These are phyloP conservation scores for Fraxinus xanthoxyloides DNA, from an alignment of 305 asterid species.

Conservation along the genomic window DNA sequence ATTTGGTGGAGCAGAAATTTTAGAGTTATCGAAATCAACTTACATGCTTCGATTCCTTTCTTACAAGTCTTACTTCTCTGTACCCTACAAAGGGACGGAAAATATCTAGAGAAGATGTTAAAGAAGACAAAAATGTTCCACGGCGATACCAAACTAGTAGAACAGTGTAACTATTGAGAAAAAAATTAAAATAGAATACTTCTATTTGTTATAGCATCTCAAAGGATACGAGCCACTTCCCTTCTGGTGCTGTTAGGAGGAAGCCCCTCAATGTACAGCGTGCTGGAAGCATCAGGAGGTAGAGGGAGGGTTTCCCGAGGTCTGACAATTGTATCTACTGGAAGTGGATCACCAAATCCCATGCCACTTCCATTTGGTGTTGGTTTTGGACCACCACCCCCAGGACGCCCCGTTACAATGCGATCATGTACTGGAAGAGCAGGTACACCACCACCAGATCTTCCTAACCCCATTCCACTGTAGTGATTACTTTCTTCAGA, in stretches of 20 bases:
- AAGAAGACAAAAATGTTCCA: constrained; percentile 19
- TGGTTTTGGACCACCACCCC: constrained; percentile 27
- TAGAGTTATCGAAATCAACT: constrained; percentile 2
- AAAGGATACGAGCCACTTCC: constrained; percentile 64
- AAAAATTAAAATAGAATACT: neutral
- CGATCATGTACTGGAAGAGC: constrained; percentile 32
- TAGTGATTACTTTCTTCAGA: constrained; percentile 39
- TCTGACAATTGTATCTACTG: constrained; percentile 33
- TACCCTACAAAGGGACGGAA: constrained; percentile 58
- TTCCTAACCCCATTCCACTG: constrained; percentile 33
- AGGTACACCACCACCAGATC: constrained; percentile 31
- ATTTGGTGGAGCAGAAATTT: neutral
- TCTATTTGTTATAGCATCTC: neutral
- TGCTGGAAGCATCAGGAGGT: constrained; percentile 55
- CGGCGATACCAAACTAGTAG: neutral
- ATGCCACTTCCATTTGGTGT: constrained; percentile 37
- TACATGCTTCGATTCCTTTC: constrained; percentile 48
- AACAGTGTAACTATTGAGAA: neutral
- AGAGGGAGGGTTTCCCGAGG: constrained; percentile 41
- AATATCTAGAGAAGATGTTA: constrained; percentile 38
- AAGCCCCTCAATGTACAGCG: constrained; percentile 53
- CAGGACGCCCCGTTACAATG: constrained; percentile 28
- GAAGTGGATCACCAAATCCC: constrained; percentile 32
- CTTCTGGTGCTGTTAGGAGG: constrained; percentile 50
- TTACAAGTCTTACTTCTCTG: constrained; percentile 54